Conservation (phyloP, 2,329 filamentous ascomycete species). For the Aspergillus quadricinctus region DNA sequence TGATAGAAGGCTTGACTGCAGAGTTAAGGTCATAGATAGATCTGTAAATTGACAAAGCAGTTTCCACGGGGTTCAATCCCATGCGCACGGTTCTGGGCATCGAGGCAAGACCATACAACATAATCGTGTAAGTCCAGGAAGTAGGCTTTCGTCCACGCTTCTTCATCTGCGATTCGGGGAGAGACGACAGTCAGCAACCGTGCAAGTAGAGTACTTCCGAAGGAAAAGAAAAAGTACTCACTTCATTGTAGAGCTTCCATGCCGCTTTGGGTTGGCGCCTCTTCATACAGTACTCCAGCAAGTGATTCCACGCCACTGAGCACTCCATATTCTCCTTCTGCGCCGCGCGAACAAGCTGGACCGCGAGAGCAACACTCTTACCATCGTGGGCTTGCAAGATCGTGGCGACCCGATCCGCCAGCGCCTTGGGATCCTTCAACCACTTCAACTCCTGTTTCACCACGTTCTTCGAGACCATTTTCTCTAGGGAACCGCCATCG, state of each 20-base stretch:
- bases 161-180: constrained; percentile 67
- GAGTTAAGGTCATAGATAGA: constrained; percentile 63
- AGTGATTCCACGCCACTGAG: constrained; percentile 80
- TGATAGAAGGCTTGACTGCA: constrained; percentile 65
- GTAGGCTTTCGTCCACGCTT: constrained; percentile 80
- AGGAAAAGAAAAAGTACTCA: constrained; percentile 34
- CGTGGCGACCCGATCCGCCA: constrained; percentile 63
- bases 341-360: constrained; percentile 63
- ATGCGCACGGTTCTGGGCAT: constrained; percentile 45
- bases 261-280: constrained; percentile 59
- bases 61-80: constrained; percentile 56
- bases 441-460: constrained; percentile 55
- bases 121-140: constrained; percentile 74
- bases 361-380: constrained; percentile 56
- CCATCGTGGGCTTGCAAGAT: constrained; percentile 54
- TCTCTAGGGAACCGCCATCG: neutral
- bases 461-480: constrained; percentile 1
- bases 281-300: constrained; percentile 68
- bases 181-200: constrained; percentile 10
- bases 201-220: neutral
- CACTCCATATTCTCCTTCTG: constrained; percentile 60
- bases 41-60: constrained; percentile 72
- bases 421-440: constrained; percentile 66
- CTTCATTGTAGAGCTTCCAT: constrained; percentile 84
- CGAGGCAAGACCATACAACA: constrained; percentile 69